These are phyloP conservation scores for Pichia sp. DNA, from an alignment of 1,139 yeast genomes.

Conservation along the genomic window DNA sequence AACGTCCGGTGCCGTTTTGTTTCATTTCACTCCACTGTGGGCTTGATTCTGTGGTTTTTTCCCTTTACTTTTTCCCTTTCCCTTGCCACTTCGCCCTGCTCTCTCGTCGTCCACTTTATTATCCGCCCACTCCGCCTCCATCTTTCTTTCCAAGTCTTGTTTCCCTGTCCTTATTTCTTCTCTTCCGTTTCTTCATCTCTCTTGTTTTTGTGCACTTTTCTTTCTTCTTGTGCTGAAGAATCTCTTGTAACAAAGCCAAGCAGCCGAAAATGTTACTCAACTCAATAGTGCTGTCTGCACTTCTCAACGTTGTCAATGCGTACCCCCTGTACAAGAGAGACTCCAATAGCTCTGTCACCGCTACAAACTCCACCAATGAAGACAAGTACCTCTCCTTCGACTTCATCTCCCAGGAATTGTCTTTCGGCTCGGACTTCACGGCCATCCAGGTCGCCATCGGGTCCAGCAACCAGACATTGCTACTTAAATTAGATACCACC, in stretches of 20 bases:
- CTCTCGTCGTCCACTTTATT: neutral
- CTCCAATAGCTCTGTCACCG: neutral
- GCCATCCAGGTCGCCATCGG: slow-evolving; percentile 17
- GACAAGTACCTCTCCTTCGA: neutral
- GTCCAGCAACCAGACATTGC: slow-evolving; percentile 16
- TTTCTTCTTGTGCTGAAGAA: neutral
- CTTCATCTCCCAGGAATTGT: slow-evolving; percentile 1
- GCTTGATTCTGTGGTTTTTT: neutral
- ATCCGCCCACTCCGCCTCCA: neutral
- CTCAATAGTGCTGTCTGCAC: neutral
- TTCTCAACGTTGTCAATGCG: neutral
- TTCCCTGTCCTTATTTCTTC: neutral
- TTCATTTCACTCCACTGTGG: neutral
- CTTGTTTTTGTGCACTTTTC: neutral
- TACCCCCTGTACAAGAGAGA: slow-evolving; percentile 2
- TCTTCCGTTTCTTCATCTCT: neutral
- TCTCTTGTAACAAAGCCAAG: neutral
- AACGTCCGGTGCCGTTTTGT: neutral
- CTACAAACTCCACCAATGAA: neutral
- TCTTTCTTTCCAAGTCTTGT: neutral
- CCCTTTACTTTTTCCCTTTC: neutral
- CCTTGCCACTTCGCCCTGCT: neutral
- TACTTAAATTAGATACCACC: slow-evolving; percentile 16
- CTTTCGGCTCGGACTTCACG: slow-evolving; percentile 8
- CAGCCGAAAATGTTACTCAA: slow-evolving; percentile 1